Base-by-base conservation (phyloP, 83 land plant genomes). In the Picea abies region DNA sequence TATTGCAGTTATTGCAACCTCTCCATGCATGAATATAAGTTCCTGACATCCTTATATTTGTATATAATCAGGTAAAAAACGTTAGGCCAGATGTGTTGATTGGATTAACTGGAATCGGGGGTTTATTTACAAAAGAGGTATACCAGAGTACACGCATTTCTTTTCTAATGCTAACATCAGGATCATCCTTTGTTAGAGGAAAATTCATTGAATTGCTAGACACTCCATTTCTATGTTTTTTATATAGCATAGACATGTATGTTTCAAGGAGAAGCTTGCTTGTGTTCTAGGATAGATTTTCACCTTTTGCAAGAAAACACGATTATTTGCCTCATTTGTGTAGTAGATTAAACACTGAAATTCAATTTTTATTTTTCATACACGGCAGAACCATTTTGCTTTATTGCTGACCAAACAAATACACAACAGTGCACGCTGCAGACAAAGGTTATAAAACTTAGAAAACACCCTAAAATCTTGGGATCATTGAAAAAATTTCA, bases 11-110 rank as follows among this genome's bases (percentile, higher is more conserved):
- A 52, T 76, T 26, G 6, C 78, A 22, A 76, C 15, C 5, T 23
- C 35, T 76, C 60, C 11, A 22, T 2, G 25, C 60, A 25, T 22
- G 16, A 29, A 23, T 9, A 49, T 23, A 22, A 29, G 29, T 56
- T 80, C 22, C 26, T 35, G 6, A 63, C 60, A 22, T 80, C 4
- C 25, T 17, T 80, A 64, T n/a, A 47, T 64, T n/a, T 63, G 8
- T 64, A 41, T 76, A 61, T 80, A 63, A 62, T 64, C 88, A 97
- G 99, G 96, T 97, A 10, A 83, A 90, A 67, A 86, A 90, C 81
- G 99, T 97, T 49, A 96, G 93, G 86, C 99, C 99, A 41, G 99
- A 97, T 90, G 98, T 97, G 10, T 92, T 97, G 68, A 91, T 97
- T 79, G 99, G 99, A 39, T 87, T 97, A 84, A 96, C 99, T 87